Base-by-base conservation (phyloP, 2,329 filamentous ascomycete species). In the Teratosphaeria viscida region DNA sequence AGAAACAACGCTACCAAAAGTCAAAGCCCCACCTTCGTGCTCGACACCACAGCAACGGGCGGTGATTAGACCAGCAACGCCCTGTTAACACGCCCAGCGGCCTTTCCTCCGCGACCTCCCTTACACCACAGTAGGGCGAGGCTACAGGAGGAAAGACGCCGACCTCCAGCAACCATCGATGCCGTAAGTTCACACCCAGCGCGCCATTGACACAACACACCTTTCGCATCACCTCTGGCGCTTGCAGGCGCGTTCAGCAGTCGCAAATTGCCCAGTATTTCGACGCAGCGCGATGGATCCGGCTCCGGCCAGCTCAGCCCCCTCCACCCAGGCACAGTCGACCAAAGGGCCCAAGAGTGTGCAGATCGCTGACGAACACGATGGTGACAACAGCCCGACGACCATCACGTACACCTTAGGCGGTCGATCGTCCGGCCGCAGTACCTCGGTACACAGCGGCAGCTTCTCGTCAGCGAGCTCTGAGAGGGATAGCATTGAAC, bases 341-440 rank as follows among this genome's bases (percentile, higher is more conserved):
- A 19, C 16, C 34, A 26, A 29, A 12, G 47, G 29, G 34, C 57
- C 19, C 49, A 54, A 32, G 19, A 35, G 39, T 26, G 55, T 58
- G 35, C 49, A 37, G 32, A 52, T 58, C 39, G 63, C 66, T 67
- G 63, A 67, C 64, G 59, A 67, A 63, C 60, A 58, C 62, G 60
- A 62, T 62, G 55, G 63, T 67, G 61, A 62, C 62, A 55, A 63
- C 55, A 43, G 55, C 55, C 23, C 55, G 55, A 27, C 55, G 43
- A 54, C 29, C 32, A 63, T 67, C 62, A 62, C 64, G 55, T 63
- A 63, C 57, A 60, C 59, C 57, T 58, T 47, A 26, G 59, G 43
- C 47, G 62, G 63, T 39, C 64, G 61, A 39, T 69, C 68, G 3
- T 69, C 69, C n/a, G 63, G 67, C 55, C 63, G 69, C 56, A 71